These are phyloP conservation scores for Vigna hirtella DNA, from an alignment of 306 rosid species.

Conservation along the genomic window DNA sequence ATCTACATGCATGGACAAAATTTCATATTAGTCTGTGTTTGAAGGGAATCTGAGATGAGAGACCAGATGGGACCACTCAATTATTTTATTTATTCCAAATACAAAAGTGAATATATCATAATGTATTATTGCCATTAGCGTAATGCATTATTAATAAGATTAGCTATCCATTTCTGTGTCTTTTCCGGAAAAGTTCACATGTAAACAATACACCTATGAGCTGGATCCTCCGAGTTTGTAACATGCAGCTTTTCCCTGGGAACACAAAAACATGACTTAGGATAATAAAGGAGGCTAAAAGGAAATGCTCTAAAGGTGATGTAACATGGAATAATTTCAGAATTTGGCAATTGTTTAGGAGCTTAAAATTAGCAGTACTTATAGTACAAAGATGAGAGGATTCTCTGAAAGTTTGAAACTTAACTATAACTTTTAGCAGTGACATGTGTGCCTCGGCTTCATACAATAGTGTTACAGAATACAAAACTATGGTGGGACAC, in stretches of 20 bases:
- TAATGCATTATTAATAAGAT: conserved; percentile 41
- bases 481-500: no score
- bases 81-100: conserved; percentile 29
- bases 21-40: conserved; percentile 15
- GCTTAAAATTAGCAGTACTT: neutral
- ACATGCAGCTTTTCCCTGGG: conserved; percentile 45
- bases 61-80: conserved; percentile 39
- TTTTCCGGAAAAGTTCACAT: conserved; percentile 46
- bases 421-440: neutral
- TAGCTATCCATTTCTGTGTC: conserved; percentile 43
- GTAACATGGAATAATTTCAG: conserved; percentile 15
- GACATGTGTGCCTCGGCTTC: neutral
- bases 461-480: neutral
- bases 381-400: neutral
- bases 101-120: conserved; percentile 6
- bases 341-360: conserved; percentile 14
- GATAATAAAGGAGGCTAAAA: conserved; percentile 30
- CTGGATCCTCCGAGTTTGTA: conserved; percentile 47
- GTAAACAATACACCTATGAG: conserved; percentile 44
- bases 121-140: conserved; percentile 44
- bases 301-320: conserved; percentile 24
- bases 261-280: conserved; percentile 34
- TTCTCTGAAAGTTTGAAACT: neutral
- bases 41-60: conserved; percentile 40
- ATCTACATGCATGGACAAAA: neutral